Conservation (phyloP, 2,329 filamentous ascomycete species). For the Neophaeococcomyces mojaviensis region DNA sequence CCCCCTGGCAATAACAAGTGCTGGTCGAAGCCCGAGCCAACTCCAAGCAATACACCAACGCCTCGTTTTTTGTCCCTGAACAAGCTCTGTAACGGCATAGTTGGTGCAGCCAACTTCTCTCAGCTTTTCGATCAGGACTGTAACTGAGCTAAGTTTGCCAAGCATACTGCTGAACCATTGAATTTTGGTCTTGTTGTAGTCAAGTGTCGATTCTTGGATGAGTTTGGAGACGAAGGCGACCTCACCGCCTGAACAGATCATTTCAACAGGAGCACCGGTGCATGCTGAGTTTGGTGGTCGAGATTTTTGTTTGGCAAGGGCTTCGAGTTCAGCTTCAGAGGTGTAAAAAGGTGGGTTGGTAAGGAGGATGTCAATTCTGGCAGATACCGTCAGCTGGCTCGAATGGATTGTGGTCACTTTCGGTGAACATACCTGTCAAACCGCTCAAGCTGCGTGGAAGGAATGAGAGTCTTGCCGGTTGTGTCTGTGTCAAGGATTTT, state of each 20-base stretch:
- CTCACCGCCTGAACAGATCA: constrained; percentile 71
- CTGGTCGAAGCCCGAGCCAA: constrained; percentile 60
- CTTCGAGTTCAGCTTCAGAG: constrained; percentile 61
- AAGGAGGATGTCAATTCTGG: constrained; percentile 72
- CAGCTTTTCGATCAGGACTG: constrained; percentile 53
- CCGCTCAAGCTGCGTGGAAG: constrained; percentile 30
- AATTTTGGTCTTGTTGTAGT: constrained; percentile 39
- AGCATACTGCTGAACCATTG: constrained; percentile 91
- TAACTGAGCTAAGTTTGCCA: constrained; percentile 61
- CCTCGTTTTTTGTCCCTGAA: constrained; percentile 69
- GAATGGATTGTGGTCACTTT: no score
- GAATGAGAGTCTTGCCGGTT: constrained; percentile 49
- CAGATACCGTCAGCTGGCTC: not conserved
- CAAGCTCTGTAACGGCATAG: constrained; percentile 72
- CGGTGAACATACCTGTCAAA: constrained; percentile 37
- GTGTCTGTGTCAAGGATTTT: constrained; percentile 50
- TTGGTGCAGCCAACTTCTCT: constrained; percentile 59
- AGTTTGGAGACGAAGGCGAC: constrained; percentile 65
- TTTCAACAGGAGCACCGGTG: constrained; percentile 73
- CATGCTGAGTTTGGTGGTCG: constrained; percentile 59
- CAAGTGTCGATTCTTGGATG: constrained; percentile 47
- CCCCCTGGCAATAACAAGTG: constrained; percentile 39
- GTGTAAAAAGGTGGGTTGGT: constrained; percentile 92
- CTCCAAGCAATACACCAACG: constrained; percentile 90
- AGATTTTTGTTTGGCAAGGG: constrained; percentile 58